Conservation (phyloP, 495 filamentous ascomycete genomes). For the Talaromyces stipitatus region DNA sequence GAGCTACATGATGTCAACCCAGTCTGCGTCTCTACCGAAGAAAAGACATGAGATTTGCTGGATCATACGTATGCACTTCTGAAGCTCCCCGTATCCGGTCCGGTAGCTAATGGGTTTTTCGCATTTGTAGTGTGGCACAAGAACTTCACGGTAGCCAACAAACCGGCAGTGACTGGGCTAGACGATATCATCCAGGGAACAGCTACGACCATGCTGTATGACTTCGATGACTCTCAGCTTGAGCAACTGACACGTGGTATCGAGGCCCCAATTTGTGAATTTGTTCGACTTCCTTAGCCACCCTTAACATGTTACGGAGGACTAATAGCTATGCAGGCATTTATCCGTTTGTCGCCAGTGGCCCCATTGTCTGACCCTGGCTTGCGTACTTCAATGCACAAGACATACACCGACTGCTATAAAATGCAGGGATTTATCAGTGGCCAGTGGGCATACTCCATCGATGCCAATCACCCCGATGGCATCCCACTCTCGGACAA, state of each 20-base stretch:
- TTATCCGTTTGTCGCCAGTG: not conserved
- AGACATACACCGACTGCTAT: conserved; percentile 2
- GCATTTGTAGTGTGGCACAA: not conserved
- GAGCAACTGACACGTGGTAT: too few relatives aligned
- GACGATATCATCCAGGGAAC: too few relatives aligned
- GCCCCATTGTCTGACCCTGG: not conserved
- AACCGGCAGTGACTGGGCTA: too few relatives aligned
- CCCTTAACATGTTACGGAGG: too few relatives aligned
- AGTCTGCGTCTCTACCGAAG: not conserved
- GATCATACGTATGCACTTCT: not conserved
- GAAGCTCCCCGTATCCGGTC: not conserved
- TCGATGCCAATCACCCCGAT: not conserved
- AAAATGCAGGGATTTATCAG: not conserved
- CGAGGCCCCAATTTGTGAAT: too few relatives aligned
- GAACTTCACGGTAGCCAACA: not conserved
- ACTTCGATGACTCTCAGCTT: too few relatives aligned
- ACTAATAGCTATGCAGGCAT: too few relatives aligned
- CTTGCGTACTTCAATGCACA: not conserved
- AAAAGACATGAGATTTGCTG: not conserved
- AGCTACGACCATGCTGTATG: too few relatives aligned
- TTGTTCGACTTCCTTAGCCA: too few relatives aligned
- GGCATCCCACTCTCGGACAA: not conserved
- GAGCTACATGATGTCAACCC: not conserved
- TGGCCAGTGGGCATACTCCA: not conserved
- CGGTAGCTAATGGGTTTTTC: not conserved